phyloP scores from a whole-genome alignment of 2,329 filamentous ascomycete species.

The Ceratocystiopsis brevicomis region DNA sequence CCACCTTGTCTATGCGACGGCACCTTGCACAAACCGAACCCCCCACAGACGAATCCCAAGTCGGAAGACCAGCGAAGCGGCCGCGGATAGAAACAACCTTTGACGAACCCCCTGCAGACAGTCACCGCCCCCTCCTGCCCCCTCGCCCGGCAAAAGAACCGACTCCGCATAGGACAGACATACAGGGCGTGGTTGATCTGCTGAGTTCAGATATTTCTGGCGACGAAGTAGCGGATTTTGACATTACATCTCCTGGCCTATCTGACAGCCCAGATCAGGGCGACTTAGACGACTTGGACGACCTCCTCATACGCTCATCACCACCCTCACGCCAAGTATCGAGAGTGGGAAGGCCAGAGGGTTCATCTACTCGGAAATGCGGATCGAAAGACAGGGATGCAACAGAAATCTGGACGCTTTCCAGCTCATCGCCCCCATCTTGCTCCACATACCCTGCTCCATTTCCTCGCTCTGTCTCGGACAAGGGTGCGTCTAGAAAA shows the following conservation, averaged over 20 bases:
- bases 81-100: not conserved
- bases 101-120: no score
- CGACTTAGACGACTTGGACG: slow-evolving; percentile 3
- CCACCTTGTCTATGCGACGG: no score
- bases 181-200: no score
- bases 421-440: not conserved
- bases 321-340: not conserved
- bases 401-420: slow-evolving; percentile 1
- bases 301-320: not conserved
- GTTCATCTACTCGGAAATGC: not conserved
- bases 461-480: not conserved
- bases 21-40: not conserved
- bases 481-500: no score
- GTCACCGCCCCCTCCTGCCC: no score
- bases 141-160: no score
- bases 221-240: not conserved
- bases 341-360: not conserved
- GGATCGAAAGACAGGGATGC: not conserved
- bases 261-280: not conserved
- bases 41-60: not conserved
- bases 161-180: no score
- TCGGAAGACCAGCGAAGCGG: no score
- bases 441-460: not conserved
- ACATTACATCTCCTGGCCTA: not conserved
- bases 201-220: no score